These are phyloP conservation scores for Podospora tetraspora DNA, from an alignment of 495 filamentous ascomycete genomes.

Conservation along the genomic window DNA sequence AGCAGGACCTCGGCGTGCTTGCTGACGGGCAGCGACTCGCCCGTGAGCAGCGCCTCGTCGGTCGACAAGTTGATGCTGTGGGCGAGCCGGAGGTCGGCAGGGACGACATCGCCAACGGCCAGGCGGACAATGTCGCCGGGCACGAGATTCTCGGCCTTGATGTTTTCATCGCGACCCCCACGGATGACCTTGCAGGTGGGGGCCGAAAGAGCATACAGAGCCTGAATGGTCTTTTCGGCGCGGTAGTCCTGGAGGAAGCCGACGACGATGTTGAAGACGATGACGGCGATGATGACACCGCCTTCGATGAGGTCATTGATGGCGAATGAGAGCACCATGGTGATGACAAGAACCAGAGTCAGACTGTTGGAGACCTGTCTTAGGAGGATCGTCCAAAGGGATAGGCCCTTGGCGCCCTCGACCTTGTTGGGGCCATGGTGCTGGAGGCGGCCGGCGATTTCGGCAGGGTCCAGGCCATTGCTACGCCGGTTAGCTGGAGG, in stretches of 20 bases:
- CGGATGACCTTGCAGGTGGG: conserved; percentile 73
- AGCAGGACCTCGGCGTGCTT: conserved; percentile 35
- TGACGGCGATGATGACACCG: conserved; percentile 75
- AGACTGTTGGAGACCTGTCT: conserved; percentile 53
- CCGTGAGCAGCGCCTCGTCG: conserved; percentile 49
- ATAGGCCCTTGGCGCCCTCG: conserved; percentile 46
- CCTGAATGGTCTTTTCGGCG: conserved; percentile 84
- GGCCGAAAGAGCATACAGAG: conserved; percentile 68
- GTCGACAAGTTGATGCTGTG: conserved; percentile 66
- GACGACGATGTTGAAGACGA: conserved; percentile 71
- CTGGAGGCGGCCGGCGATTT: conserved; percentile 42
- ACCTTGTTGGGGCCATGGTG: conserved; percentile 49
- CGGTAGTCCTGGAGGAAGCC: conserved; percentile 74
- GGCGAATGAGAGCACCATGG: conserved; percentile 77
- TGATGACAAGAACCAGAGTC: conserved; percentile 58
- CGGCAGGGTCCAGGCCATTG: conserved; percentile 37
- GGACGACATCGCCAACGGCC: conserved; percentile 76
- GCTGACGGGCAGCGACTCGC: conserved; percentile 56
- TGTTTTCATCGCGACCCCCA: conserved; percentile 54
- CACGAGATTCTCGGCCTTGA: conserved; percentile 62
- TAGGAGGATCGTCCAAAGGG: conserved; percentile 50
- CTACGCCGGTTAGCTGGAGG: conserved; percentile 12
- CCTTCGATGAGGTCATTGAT: conserved; percentile 80
- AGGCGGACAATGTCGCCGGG: conserved; percentile 74
- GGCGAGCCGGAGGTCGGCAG: conserved; percentile 69